These are phyloP conservation scores for Melastoma malabathricum DNA, from an alignment of 345 rosid genomes.

Conservation along the genomic window DNA sequence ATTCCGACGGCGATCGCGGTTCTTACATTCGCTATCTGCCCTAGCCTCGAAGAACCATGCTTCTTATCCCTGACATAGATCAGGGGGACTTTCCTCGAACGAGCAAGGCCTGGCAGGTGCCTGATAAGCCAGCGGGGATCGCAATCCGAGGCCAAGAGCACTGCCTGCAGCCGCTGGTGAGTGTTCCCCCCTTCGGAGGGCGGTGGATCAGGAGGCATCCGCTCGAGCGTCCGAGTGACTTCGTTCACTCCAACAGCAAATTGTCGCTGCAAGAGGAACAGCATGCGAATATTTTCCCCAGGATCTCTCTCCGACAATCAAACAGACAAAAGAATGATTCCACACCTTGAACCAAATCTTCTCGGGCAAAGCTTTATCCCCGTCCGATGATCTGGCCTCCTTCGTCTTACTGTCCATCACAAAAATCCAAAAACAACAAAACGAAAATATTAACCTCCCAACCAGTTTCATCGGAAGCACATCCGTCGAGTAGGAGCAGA, in stretches of 20 bases:
- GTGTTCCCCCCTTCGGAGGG: constrained; percentile 4
- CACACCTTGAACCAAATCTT: constrained; percentile 73
- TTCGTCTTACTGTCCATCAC: constrained; percentile 30
- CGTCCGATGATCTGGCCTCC: constrained; percentile 28
- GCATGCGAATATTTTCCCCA: no score
- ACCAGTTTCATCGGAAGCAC: no score
- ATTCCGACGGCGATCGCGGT: constrained; percentile 56
- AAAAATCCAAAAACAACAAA: not conserved
- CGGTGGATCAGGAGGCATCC: constrained; percentile 30
- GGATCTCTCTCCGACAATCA: no score
- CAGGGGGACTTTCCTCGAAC: constrained; percentile 48
- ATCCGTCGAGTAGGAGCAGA: not conserved
- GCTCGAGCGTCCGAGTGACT: constrained; percentile 69
- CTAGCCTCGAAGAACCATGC: constrained; percentile 50
- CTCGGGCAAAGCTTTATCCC: constrained; percentile 44
- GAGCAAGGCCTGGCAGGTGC: constrained; percentile 53
- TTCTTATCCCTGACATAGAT: constrained; percentile 38
- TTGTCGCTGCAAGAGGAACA: constrained; percentile 38
- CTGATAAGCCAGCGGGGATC: constrained; percentile 59
- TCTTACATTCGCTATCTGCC: constrained; percentile 57
- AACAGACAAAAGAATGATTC: constrained; percentile 1
- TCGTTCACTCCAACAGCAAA: constrained; percentile 76
- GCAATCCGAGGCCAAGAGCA: constrained; percentile 55
- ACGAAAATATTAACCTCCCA: not conserved
- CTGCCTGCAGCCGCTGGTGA: constrained; percentile 25